phyloP scores from a whole-genome alignment of 805 yeast genomes.

The Candida arabinofermentans region DNA sequence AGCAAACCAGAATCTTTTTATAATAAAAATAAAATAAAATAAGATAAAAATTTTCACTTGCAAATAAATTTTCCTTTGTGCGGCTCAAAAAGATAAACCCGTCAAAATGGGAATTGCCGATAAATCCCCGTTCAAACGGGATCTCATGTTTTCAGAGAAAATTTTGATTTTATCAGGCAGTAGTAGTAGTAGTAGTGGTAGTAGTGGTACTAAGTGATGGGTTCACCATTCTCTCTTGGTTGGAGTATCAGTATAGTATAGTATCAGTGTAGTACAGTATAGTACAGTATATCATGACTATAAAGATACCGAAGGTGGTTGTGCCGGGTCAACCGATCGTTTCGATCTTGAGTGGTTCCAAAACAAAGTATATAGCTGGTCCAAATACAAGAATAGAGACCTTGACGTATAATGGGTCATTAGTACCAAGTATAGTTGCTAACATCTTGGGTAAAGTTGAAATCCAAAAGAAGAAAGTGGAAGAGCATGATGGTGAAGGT shows the following conservation, averaged over 20 bases:
- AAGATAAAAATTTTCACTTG: background rate
- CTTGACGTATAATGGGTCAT: slow-evolving; percentile 36
- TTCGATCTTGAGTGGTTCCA: slow-evolving; percentile 41
- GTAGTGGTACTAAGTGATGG: too few relatives aligned
- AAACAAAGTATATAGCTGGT: slow-evolving; percentile 52
- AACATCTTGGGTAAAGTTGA: slow-evolving; percentile 61
- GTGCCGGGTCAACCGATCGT: slow-evolving; percentile 82
- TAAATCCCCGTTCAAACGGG: background rate
- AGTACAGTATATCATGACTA: slow-evolving; percentile 2
- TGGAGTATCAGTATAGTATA: background rate
- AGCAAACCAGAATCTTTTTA: background rate
- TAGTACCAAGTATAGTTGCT: slow-evolving; percentile 43
- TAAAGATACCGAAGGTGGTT: slow-evolving; percentile 41
- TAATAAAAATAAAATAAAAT: too few relatives aligned
- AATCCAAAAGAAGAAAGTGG: slow-evolving; percentile 22
- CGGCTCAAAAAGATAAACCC: slow-evolving; percentile 1
- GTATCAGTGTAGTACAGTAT: background rate
- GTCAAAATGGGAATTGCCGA: too few relatives aligned
- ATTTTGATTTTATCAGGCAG: too few relatives aligned
- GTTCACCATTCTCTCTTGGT: too few relatives aligned
- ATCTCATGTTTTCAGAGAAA: background rate
- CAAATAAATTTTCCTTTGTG: background rate
- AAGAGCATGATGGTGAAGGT: slow-evolving; percentile 3
- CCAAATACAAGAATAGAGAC: slow-evolving; percentile 55
- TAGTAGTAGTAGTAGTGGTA: too few relatives aligned